These are phyloP conservation scores for Saprolegnia parasitica DNA, from an alignment of 352 stramenopile species.

Conservation along the genomic window DNA sequence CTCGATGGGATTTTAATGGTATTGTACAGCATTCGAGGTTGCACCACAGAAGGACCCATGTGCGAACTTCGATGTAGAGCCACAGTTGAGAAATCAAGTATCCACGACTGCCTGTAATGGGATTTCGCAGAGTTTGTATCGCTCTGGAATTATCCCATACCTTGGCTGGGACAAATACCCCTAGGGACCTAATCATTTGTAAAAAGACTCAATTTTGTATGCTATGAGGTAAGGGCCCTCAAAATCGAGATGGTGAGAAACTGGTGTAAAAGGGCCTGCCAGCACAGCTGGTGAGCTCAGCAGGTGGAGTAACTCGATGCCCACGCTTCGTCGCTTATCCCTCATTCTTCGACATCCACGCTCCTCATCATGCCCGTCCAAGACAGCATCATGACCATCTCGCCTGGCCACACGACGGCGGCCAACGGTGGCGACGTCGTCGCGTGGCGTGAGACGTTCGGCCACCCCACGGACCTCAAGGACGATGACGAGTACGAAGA, in stretches of 20 bases:
- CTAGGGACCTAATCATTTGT: background rate
- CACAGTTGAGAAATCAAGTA: background rate
- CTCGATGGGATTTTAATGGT: no score
- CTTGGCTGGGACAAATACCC: background rate
- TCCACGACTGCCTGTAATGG: background rate
- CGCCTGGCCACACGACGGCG: conserved; percentile 16
- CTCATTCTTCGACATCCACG: background rate
- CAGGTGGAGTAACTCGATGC: no score
- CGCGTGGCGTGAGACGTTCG: conserved; percentile 4
- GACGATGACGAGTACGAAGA: conserved; percentile 28
- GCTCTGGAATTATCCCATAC: background rate
- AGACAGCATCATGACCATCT: conserved; percentile 25
- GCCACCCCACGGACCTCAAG: conserved; percentile 11
- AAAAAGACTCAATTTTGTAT: no score
- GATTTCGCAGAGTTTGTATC: background rate
- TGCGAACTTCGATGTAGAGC: background rate
- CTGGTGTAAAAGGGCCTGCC: no score
- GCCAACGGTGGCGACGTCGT: conserved; percentile 11
- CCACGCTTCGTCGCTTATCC: background rate
- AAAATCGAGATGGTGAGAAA: no score
- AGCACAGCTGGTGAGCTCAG: no score
- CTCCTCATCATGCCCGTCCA: background rate
- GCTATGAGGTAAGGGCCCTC: no score
- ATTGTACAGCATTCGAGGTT: no score
- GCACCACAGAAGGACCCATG: no score